Conservation (phyloP, 192 early-diverging fungal genomes). For the Fimicolochytrium jonesii region DNA sequence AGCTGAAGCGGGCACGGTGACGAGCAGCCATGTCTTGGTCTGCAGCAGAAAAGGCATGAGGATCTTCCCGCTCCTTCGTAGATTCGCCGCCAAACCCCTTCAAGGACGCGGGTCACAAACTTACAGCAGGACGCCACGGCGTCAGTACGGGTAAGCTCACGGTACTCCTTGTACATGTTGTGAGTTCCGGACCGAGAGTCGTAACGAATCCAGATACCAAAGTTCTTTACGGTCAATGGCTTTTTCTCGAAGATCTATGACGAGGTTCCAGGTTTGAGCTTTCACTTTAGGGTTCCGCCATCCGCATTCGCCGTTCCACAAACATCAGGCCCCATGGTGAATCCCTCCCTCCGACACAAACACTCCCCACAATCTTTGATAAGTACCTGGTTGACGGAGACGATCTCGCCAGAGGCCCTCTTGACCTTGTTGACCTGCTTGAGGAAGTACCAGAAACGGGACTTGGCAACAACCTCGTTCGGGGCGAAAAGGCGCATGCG, state of each 20-base stretch:
- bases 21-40: constrained; percentile 99
- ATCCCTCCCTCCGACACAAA: too few relatives aligned
- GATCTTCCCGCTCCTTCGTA: background rate
- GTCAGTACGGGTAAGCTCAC: constrained; percentile 80
- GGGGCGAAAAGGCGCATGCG: constrained; percentile 99
- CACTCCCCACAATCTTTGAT: too few relatives aligned
- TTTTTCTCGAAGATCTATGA: constrained; percentile 92
- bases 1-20: constrained; percentile 95
- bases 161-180: constrained; percentile 99
- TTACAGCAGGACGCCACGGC: constrained; percentile 55
- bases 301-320: too few relatives aligned
- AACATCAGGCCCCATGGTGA: too few relatives aligned
- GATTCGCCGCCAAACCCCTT: background rate
- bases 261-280: too few relatives aligned
- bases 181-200: constrained; percentile 99
- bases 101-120: constrained; percentile 14
- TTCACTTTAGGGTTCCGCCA: too few relatives aligned
- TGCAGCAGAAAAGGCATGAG: constrained; percentile 12
- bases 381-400: constrained; percentile 93
- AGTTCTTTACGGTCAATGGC: constrained; percentile 92
- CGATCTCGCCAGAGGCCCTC: constrained; percentile 97
- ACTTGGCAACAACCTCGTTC: constrained; percentile 98
- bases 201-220: constrained; percentile 98
- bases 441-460: constrained; percentile 99
- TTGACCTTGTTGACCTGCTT: constrained; percentile 99